Evolutionary conservation across 495 filamentous ascomycete genomes (phyloP).

Genomic region (Glonium stellatum): DNA sequence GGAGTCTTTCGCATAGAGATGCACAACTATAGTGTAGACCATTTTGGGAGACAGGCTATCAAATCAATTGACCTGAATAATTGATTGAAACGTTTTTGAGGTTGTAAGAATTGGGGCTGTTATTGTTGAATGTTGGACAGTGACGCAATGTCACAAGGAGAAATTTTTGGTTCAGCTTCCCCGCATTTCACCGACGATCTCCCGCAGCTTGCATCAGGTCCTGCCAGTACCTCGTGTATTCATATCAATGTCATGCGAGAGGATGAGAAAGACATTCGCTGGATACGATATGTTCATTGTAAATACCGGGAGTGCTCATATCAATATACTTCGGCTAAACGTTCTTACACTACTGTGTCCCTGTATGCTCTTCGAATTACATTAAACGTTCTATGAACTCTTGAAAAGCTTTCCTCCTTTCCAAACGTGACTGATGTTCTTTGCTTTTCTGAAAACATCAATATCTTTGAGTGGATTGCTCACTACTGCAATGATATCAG

Average conservation of each 20-base stretch:
- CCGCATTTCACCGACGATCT: too few species aligned
- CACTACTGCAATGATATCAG: slow-evolving; percentile 43
- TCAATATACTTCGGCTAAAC: too few species aligned
- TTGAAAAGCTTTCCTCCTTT: neutral
- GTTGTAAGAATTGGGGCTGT: neutral
- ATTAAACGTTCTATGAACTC: neutral
- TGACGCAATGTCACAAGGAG: too few species aligned
- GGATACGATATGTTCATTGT: too few species aligned
- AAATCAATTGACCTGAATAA: neutral
- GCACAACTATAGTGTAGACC: slow-evolving; percentile 52
- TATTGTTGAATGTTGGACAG: neutral
- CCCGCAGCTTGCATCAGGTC: too few species aligned
- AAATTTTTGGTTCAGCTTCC: too few species aligned
- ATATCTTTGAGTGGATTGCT: slow-evolving; percentile 44
- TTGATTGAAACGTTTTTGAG: neutral
- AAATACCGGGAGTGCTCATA: too few species aligned
- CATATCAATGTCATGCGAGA: too few species aligned
- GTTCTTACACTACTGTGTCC: too few species aligned
- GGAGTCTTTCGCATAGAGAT: slow-evolving; percentile 59
- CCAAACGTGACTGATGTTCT: slow-evolving; percentile 34
- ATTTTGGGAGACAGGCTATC: slow-evolving; percentile 32
- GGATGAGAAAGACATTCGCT: too few species aligned
- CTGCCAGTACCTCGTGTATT: too few species aligned
- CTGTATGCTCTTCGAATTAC: too few species aligned
- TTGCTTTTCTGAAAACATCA: slow-evolving; percentile 36